Percentiles rank a stretch among this genome's conserved stretches.
Evolutionary conservation across 352 stramenopile species (phyloP).

Genomic region (Elongisporangium prolatum): DNA sequence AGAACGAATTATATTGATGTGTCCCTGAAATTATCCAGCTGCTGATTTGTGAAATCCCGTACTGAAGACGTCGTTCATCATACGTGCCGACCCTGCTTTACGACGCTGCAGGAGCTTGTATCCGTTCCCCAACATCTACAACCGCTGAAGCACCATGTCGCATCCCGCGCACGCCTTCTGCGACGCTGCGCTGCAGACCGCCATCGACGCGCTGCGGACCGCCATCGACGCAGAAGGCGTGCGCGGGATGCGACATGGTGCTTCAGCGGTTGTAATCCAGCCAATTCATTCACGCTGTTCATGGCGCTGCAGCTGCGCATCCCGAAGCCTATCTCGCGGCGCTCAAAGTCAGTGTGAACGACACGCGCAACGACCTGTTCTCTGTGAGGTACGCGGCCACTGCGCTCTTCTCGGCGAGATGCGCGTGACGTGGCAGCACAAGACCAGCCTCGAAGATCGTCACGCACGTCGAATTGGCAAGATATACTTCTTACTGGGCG

Average conservation of each 20-base stretch:
- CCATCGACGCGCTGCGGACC: too few relatives aligned
- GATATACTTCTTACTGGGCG: constrained; percentile 1
- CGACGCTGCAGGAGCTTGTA: constrained; percentile 75
- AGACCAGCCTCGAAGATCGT: constrained; percentile 62
- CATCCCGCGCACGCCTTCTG: constrained; percentile 35
- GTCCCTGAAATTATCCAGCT: too few relatives aligned
- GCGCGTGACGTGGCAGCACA: constrained; percentile 45
- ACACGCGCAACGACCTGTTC: constrained; percentile 63
- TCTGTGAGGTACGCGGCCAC: constrained; percentile 77
- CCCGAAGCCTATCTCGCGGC: constrained; percentile 33
- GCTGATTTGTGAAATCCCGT: too few relatives aligned
- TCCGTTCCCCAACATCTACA: constrained; percentile 82
- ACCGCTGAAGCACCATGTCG: constrained; percentile 36
- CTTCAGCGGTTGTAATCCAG: too few relatives aligned
- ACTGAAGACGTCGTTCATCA: constrained; percentile 67
- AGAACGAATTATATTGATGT: background rate
- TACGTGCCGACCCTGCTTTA: constrained; percentile 44
- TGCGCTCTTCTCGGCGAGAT: constrained; percentile 58
- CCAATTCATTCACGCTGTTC: constrained; percentile 16
- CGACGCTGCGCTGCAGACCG: background rate
- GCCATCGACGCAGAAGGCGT: too few relatives aligned
- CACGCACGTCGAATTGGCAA: constrained; percentile 32
- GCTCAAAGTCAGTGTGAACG: constrained; percentile 20
- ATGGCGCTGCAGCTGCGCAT: constrained; percentile 19
- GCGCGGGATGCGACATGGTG: too few relatives aligned